Evolutionary conservation across 1,284 basidiomycete species (phyloP).

Genomic region (Taiwanofungus camphoratus): DNA sequence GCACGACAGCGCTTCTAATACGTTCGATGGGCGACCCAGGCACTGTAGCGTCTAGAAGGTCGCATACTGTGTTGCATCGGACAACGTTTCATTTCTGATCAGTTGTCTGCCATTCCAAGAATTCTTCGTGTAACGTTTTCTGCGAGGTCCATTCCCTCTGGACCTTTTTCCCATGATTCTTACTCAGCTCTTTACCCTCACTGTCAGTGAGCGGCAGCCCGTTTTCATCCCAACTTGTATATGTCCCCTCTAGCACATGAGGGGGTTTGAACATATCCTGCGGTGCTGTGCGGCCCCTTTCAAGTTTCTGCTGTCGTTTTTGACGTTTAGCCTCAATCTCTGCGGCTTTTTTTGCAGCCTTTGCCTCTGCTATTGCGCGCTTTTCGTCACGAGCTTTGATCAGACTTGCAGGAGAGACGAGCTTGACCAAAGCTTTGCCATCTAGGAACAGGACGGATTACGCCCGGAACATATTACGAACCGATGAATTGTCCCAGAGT

Average conservation of each 20-base stretch:
- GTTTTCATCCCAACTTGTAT: conserved; percentile 76
- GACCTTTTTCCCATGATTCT: conserved; percentile 77
- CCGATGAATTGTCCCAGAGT: not conserved
- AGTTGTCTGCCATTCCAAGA: conserved; percentile 52
- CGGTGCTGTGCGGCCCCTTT: conserved; percentile 78
- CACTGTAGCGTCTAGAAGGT: too few species aligned
- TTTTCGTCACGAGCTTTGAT: conserved; percentile 88
- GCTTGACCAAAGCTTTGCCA: conserved; percentile 92
- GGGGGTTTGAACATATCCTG: conserved; percentile 83
- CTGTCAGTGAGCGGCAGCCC: conserved; percentile 85
- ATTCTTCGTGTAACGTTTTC: conserved; percentile 76
- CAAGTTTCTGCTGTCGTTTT: conserved; percentile 79
- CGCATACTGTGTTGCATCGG: too few species aligned
- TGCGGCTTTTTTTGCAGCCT: conserved; percentile 79
- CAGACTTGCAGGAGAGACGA: conserved; percentile 82
- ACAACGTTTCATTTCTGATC: conserved; percentile 15
- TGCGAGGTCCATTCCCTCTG: conserved; percentile 78
- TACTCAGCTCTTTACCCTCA: conserved; percentile 82
- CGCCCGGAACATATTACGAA: not conserved
- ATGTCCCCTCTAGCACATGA: conserved; percentile 62
- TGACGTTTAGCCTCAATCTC: conserved; percentile 66
- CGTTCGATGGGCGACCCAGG: too few species aligned
- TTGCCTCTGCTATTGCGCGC: conserved; percentile 69
- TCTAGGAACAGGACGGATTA: conserved; percentile 41
- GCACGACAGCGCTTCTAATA: too few species aligned